Base-by-base conservation (phyloP, 208 protist genomes). In the Acanthamoeba healyi region DNA sequence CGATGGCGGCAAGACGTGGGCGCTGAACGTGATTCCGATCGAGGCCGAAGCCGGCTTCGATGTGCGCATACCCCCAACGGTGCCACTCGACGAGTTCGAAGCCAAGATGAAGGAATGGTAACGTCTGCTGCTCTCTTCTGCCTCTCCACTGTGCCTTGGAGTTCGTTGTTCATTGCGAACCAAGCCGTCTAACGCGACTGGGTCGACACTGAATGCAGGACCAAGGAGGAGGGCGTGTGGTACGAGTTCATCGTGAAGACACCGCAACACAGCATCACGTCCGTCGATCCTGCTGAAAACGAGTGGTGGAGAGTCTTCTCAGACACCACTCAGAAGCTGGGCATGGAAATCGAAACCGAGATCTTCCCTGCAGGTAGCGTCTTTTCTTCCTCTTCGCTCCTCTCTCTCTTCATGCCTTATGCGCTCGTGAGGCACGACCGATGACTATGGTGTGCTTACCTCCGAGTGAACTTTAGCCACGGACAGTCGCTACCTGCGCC, bases 21-120 rank as follows among this genome's bases (percentile, higher is more conserved):
- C 88, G 12, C 84, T 96, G 46, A 98, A 98, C 86, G 96, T 98
- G 9, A 95, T 98, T 38, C 97, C 97, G 54, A 93, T 93, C 22
- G 93, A 94, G 46, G 97, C 96, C 4, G 46, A 94, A 49, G 96
- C 94, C 40, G 95, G 96, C 54, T 97, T 98, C 70, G 97, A 98
- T 93, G 93, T 97, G 29, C 94, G 97, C 81, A 96, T 98, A 38
- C 92, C 97, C 12, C 96, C 97, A 34, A 95, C 94, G 54, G 86
- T 97, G 19, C 81, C 92, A 26, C 67, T 97, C 26, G 92, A 92
- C 17, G 88, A 97, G 54, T 95, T 97, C 40, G 56, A 97, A 49
- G 67, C 91, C 7, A 70, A 92, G 40, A 72, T 98, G 36, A 91
- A 95, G 61, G 58, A 79, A 14, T 98, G 97, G 87, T 54, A 22